These are phyloP conservation scores for Liquidambar formosana DNA, from an alignment of 164 flowering plant species.

Conservation along the genomic window DNA sequence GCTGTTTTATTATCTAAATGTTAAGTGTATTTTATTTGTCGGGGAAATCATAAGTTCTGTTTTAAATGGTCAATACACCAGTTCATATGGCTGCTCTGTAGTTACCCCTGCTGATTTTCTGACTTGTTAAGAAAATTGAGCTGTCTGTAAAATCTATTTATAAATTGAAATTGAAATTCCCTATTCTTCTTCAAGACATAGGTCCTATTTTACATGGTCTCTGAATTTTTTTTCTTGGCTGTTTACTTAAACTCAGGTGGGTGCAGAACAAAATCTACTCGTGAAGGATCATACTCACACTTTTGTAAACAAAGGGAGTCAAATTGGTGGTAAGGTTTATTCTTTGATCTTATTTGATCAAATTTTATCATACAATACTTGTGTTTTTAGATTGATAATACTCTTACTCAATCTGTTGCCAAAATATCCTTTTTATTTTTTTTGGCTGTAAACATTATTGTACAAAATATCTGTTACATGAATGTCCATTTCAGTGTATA, in stretches of 20 bases:
- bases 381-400: background rate
- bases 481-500: background rate
- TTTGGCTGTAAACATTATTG: background rate
- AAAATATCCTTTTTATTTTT: background rate
- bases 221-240: slow-evolving; percentile 15
- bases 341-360: slow-evolving; percentile 8
- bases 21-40: no score
- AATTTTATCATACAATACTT: background rate
- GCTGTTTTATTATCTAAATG: no score
- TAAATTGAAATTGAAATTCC: background rate
- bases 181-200: background rate
- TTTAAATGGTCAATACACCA: background rate
- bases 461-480: background rate
- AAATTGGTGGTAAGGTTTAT: slow-evolving; percentile 71
- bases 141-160: background rate
- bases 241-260: slow-evolving; percentile 56
- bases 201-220: slow-evolving; percentile 1
- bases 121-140: no score
- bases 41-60: no score
- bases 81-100: background rate
- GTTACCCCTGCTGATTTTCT: background rate
- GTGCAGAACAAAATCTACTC: slow-evolving; percentile 88
- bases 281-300: slow-evolving; percentile 99
- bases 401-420: background rate
- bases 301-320: slow-evolving; percentile 86